Conservation (phyloP, 352 stramenopile species). For the Aphanomyces invadans region DNA sequence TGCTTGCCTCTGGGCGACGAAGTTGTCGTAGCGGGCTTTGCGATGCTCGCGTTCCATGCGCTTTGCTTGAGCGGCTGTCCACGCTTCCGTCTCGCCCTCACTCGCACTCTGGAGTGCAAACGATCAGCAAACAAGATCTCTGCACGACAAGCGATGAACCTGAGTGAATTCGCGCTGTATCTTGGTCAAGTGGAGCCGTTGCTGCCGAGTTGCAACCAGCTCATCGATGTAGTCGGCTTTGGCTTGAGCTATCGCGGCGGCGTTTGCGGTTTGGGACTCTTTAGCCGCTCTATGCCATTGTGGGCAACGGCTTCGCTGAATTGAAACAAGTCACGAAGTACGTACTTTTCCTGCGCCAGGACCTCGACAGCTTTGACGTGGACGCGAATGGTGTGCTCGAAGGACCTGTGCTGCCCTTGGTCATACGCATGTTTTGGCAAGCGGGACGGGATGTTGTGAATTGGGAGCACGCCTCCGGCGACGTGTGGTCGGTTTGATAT, state of each 20-base stretch:
- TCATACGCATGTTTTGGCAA: conserved; percentile 55
- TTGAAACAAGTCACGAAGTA: not conserved
- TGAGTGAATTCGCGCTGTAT: conserved; percentile 27
- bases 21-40: conserved; percentile 46
- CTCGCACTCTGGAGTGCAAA: conserved; percentile 27
- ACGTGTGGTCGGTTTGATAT: not conserved
- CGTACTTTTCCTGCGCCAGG: conserved; percentile 50
- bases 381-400: conserved; percentile 58
- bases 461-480: conserved; percentile 22
- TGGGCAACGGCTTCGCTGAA: not conserved
- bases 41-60: conserved; percentile 52
- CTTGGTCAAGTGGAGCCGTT: conserved; percentile 69
- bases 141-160: not conserved
- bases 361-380: conserved; percentile 43
- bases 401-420: conserved; percentile 44
- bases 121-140: no score
- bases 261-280: not conserved
- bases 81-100: conserved; percentile 60
- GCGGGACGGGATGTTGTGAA: conserved; percentile 44
- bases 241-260: conserved; percentile 28
- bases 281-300: not conserved
- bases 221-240: conserved; percentile 34
- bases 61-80: conserved; percentile 48
- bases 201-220: conserved; percentile 52
- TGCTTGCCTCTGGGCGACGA: conserved; percentile 37